These are phyloP conservation scores for Pseudoneurospora amorphoporcata DNA, from an alignment of 495 filamentous ascomycete genomes.

Conservation along the genomic window DNA sequence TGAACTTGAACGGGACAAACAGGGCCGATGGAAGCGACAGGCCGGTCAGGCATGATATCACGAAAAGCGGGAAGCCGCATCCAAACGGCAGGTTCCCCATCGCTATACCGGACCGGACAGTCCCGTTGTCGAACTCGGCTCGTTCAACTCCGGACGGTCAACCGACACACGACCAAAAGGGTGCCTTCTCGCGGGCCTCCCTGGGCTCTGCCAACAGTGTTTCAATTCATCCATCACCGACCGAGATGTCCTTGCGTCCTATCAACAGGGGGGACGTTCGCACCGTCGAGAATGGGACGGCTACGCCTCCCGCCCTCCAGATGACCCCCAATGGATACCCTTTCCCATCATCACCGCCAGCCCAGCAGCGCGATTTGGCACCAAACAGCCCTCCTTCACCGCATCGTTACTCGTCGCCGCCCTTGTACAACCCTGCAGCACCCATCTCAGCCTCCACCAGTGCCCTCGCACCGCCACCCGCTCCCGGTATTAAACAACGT, in stretches of 20 bases:
- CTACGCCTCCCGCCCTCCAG: conserved; percentile 6
- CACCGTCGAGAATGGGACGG: conserved; percentile 18
- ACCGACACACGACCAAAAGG: not conserved
- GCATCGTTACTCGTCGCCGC: conserved; percentile 69
- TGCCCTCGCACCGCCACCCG: conserved; percentile 35
- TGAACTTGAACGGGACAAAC: not conserved
- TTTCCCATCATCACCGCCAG: not conserved
- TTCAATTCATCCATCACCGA: conserved; percentile 23
- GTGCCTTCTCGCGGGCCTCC: conserved; percentile 13
- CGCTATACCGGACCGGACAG: conserved; percentile 11
- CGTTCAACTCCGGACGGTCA: not conserved
- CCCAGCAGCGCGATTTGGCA: not conserved
- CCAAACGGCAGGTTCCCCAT: conserved; percentile 7
- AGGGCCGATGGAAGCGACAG: not conserved
- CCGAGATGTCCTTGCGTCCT: conserved; percentile 24
- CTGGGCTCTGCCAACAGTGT: conserved; percentile 18
- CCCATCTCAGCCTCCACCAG: conserved; percentile 31
- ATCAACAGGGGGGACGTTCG: conserved; percentile 21
- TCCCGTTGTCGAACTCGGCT: not conserved
- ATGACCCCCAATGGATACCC: conserved; percentile 4
- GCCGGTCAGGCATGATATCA: not conserved
- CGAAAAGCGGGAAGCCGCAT: conserved; percentile 8
- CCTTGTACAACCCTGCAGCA: conserved; percentile 40
- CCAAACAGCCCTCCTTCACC: conserved; percentile 16
- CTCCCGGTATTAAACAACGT: conserved; percentile 57